These are phyloP conservation scores for Zymoseptoria crescenta DNA, from an alignment of 2,329 filamentous ascomycete species.

Conservation along the genomic window DNA sequence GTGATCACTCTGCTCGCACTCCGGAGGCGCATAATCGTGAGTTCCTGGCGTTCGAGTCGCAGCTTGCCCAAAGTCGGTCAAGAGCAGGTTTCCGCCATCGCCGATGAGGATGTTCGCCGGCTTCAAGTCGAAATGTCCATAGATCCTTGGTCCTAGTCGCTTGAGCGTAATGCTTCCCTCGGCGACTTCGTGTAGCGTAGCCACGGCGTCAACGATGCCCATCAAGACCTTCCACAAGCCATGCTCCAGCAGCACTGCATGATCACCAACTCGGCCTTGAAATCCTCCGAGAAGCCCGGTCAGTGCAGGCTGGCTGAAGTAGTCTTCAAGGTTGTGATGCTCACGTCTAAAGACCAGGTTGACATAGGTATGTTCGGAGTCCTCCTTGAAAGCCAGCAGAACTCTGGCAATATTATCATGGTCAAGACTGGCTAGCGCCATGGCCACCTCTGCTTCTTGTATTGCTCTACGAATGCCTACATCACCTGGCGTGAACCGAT, in stretches of 20 bases:
- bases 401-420: no score
- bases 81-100: constrained; percentile 1
- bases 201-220: constrained; percentile 3
- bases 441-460: no score
- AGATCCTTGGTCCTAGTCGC: background rate
- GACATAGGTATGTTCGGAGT: no score
- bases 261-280: background rate
- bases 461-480: no score
- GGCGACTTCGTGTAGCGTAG: constrained; percentile 1
- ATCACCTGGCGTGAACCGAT: no score
- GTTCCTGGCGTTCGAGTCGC: constrained; percentile 1
- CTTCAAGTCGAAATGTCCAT: constrained; percentile 7
- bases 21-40: no score
- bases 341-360: no score
- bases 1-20: no score
- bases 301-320: no score
- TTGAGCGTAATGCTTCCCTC: background rate
- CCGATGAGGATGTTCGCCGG: constrained; percentile 4
- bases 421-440: no score
- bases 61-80: constrained; percentile 6
- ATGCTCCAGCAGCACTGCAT: constrained; percentile 2
- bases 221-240: constrained; percentile 3
- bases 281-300: background rate
- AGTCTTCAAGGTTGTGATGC: no score
- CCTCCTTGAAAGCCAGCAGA: no score